Evolutionary conservation across 306 rosid species (phyloP), one percentile per base, ranked within the genome.

Genomic region (Malus asiatica): DNA sequence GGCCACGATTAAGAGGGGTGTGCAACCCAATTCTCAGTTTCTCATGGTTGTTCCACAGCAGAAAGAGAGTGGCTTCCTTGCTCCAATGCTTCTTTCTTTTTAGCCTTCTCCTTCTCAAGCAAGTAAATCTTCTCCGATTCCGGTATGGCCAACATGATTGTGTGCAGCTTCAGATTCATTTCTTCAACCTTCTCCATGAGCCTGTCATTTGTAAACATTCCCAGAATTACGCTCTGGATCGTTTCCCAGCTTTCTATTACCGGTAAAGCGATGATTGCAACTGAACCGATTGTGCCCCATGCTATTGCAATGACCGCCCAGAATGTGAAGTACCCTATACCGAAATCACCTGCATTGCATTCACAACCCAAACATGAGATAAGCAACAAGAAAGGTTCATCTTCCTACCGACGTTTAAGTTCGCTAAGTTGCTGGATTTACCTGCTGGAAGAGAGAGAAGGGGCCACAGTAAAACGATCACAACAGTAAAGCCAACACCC

Each of bases 211-310:
- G 97, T 90, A 76, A 90, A 88, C 94, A 91, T 87, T 10, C 94
- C 98, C 62, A 86, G 29, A 20, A 76, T 63, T 8, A 93, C 88
- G 10, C 64, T 82, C 4, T 81, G 83, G 4, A 93, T 84, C 23
- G 96, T 93, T 74, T 81, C 90, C 96, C 97, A 82, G 76, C 97
- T 91, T 84, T 93, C 96, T 6, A 83, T 32, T 44, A 91, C 2
- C 35, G 98, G 98, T 44, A 91, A 85, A 45, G 80, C 85, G 48
- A 93, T 89, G 70, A 93, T 93, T 59, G 85, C 91, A 22, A 85
- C 87, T 5, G 98, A 93, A 59, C 93, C 98, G 72, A 91, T 70
- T 11, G 93, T 88, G 2, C 98, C 98, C 97, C 97, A 91, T n/a
- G 77, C 97, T 82, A 90, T 83, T 55, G 98, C 92, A 81, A 93